Base-by-base conservation (phyloP, 1,139 yeast genomes). In the Blastobotrys aristatus region DNA sequence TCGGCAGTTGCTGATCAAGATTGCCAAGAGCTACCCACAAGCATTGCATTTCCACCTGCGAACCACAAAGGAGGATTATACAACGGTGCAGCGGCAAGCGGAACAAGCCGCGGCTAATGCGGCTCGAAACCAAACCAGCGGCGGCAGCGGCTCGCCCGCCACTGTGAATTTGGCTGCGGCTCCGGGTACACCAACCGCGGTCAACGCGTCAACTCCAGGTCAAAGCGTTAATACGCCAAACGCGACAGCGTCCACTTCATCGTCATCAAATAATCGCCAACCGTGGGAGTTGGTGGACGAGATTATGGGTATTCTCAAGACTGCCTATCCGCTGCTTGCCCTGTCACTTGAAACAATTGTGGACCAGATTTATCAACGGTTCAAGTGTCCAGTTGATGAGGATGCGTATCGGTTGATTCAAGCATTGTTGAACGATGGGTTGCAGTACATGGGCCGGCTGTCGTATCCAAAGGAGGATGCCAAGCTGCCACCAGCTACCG, bases 201-300 rank as follows among this genome's bases (percentile, higher is more conserved):
- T 29, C 31, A 42, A 41, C 24, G 46, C 39, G 20, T 43, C 48
- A 35, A 46, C 52, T 26, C 47, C 48, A 35, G 38, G 48, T 42
- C 27, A 50, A 44, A 20, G 38, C 26, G 24, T 54, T 38, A 40
- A 46, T 43, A 34, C 30, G 2, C 14, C 33, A n/a, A 10, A 10
- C 27, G 41, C 41, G 13, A 37, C 33, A 2, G 38, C 45, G 2
- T 18, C 5, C 16, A 30, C 39, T 26, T n/a, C 34, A 6, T 36
- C 29, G 14, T 47, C 49, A 4, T 43, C 51, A 17, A 55, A 49
- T 34, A 53, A 56, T 33, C 59, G 84, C 47, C 94, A 87, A 66
- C 95, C 97, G 10, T 87, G 96, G 94, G 96, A 88, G 58, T 84
- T 89, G 62, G 90, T 90, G 40, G 97, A 94, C 54, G 97, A 90